Percentiles rank a stretch among this genome's conserved stretches.
Evolutionary conservation across 1,284 basidiomycete species (phyloP).

Genomic region (Marasmius fiardii): DNA sequence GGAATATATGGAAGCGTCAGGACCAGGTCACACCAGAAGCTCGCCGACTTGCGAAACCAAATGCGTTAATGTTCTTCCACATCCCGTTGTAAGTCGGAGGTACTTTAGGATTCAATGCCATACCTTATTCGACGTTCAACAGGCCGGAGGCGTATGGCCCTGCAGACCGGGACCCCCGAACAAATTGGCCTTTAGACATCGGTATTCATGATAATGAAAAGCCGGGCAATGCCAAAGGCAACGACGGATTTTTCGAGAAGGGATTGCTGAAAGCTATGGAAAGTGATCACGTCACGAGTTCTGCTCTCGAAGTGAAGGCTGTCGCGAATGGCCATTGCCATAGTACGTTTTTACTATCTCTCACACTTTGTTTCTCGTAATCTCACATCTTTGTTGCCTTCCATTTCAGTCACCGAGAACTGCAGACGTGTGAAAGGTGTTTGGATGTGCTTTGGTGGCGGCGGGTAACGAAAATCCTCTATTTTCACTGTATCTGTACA

Average conservation of each 20-base stretch:
- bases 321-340: constrained; percentile 89
- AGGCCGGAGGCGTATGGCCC: constrained; percentile 60
- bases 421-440: constrained; percentile 81
- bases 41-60: constrained; percentile 77
- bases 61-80: constrained; percentile 94
- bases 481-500: no score
- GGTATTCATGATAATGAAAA: constrained; percentile 62
- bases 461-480: constrained; percentile 50
- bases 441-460: constrained; percentile 96
- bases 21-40: constrained; percentile 53
- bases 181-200: constrained; percentile 59
- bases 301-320: constrained; percentile 72
- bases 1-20: constrained; percentile 56
- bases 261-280: constrained; percentile 68
- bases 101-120: constrained; percentile 3
- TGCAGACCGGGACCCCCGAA: constrained; percentile 57
- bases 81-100: constrained; percentile 75
- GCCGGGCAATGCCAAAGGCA: constrained; percentile 64
- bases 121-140: constrained; percentile 6
- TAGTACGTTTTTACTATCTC: constrained; percentile 37
- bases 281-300: constrained; percentile 47
- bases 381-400: constrained; percentile 7
- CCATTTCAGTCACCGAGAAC: constrained; percentile 75
- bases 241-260: constrained; percentile 79
- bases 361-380: constrained; percentile 2